phyloP scores from a whole-genome alignment of 208 protist species.

The Cochliopodium minus region DNA sequence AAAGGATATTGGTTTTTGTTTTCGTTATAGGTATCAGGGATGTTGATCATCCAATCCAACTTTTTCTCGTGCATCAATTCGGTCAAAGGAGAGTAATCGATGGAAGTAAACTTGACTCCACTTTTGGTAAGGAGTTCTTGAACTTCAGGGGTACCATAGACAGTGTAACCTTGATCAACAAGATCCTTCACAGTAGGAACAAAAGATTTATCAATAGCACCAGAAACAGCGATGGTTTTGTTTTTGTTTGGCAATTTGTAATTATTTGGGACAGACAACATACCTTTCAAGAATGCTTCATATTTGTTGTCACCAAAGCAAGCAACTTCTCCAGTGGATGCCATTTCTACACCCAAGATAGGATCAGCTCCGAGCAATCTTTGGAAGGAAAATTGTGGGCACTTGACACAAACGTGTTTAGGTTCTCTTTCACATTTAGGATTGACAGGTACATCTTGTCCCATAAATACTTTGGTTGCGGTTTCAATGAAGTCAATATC shows the following conservation, averaged over 20 bases:
- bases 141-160: background rate
- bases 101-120: background rate
- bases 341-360: slow-evolving; percentile 95
- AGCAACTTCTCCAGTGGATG: slow-evolving; percentile 82
- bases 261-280: slow-evolving; percentile 55
- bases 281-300: slow-evolving; percentile 69
- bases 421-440: slow-evolving; percentile 4
- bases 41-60: too few relatives aligned
- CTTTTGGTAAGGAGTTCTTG: background rate
- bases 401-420: slow-evolving; percentile 72
- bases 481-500: slow-evolving; percentile 78
- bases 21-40: too few relatives aligned
- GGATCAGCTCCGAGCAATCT: slow-evolving; percentile 86
- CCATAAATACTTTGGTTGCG: slow-evolving; percentile 35
- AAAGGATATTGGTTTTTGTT: too few relatives aligned
- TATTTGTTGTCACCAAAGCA: slow-evolving; percentile 66
- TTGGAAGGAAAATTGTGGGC: slow-evolving; percentile 92
- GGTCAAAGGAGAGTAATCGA: background rate
- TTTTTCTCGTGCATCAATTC: too few relatives aligned
- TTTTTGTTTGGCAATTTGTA: too few relatives aligned
- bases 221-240: slow-evolving; percentile 11
- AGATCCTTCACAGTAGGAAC: background rate
- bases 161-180: background rate
- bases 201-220: background rate
- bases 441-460: background rate